Evolutionary conservation across 2,329 filamentous ascomycete genomes (phyloP).

Genomic region (Massarina eburnea): DNA sequence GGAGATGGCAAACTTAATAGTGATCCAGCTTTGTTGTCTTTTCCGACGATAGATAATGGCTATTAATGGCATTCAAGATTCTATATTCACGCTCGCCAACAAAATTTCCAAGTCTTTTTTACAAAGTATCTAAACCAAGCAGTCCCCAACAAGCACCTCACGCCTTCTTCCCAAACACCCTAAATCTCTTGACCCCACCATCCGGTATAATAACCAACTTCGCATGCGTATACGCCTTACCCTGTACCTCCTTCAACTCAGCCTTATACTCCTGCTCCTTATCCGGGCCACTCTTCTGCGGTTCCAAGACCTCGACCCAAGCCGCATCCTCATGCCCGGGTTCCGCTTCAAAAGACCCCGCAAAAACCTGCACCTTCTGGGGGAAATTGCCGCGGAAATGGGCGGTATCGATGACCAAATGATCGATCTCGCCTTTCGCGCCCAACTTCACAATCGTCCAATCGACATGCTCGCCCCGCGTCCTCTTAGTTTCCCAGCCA

Average conservation of each 20-base stretch:
- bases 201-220: conserved; percentile 94
- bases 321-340: conserved; percentile 58
- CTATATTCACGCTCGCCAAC: no score
- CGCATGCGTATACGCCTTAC: conserved; percentile 72
- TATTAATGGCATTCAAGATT: background rate
- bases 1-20: background rate
- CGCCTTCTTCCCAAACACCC: conserved; percentile 65
- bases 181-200: conserved; percentile 85
- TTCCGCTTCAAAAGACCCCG: conserved; percentile 60
- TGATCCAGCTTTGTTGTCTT: no score
- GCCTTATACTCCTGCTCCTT: conserved; percentile 66
- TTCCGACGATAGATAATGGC: background rate
- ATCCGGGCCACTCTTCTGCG: conserved; percentile 72
- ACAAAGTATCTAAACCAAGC: no score
- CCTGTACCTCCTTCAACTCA: conserved; percentile 52
- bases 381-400: conserved; percentile 85
- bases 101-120: no score
- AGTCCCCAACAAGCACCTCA: background rate
- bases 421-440: conserved; percentile 64
- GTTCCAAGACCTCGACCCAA: conserved; percentile 68
- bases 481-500: conserved; percentile 82
- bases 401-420: conserved; percentile 75
- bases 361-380: conserved; percentile 68
- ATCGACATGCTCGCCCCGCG: conserved; percentile 72
- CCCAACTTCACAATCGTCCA: conserved; percentile 80